Percentiles rank a stretch among this genome's conserved stretches.
phyloP scores from a whole-genome alignment of 2,329 filamentous ascomycete species.

The Fusarium coicis region DNA sequence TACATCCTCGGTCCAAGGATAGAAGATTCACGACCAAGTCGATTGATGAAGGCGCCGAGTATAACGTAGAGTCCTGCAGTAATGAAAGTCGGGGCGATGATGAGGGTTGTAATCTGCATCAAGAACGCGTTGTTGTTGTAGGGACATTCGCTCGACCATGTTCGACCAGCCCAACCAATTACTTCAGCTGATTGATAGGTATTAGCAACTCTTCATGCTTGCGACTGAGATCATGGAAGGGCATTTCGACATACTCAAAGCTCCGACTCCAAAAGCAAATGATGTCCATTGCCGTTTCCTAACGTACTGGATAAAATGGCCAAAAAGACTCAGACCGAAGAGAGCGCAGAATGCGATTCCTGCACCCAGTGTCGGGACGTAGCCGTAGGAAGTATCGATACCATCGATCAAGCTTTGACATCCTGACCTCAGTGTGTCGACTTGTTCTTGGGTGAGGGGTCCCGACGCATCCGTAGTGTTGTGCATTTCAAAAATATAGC shows the following conservation, averaged over 20 bases:
- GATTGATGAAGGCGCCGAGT: neutral
- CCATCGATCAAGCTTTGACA: neutral
- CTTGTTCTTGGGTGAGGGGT: neutral
- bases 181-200: neutral
- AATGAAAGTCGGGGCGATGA: neutral
- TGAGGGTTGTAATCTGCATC: neutral
- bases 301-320: neutral
- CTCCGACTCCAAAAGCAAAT: neutral
- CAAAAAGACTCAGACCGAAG: neutral
- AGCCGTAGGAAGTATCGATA: neutral
- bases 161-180: neutral
- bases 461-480: neutral
- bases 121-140: neutral
- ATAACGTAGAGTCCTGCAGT: neutral
- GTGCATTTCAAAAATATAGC: neutral
- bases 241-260: neutral
- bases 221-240: neutral
- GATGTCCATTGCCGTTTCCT: neutral
- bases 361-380: neutral
- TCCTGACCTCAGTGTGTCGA: neutral
- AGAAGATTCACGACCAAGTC: neutral
- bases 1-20: neutral
- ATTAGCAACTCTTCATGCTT: neutral
- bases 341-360: neutral
- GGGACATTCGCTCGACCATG: neutral